Evolutionary conservation across 2,329 filamentous ascomycete genomes (phyloP).

Genomic region (Geosmithia flava): DNA sequence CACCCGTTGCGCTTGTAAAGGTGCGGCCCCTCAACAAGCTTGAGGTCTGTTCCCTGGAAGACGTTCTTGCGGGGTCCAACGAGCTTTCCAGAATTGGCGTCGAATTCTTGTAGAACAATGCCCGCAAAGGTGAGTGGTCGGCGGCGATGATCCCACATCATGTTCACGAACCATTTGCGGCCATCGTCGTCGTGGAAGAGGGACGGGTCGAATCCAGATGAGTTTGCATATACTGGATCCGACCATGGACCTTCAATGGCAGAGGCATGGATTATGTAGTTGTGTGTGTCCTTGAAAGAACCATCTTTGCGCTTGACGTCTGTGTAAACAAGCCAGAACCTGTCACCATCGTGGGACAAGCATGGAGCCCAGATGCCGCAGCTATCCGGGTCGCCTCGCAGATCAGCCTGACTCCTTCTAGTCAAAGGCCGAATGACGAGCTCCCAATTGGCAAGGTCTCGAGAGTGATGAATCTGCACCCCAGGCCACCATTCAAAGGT

Average conservation of each 20-base stretch:
- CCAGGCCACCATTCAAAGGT: conserved; percentile 44
- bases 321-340: conserved; percentile 53
- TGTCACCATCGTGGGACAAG: conserved; percentile 45
- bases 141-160: conserved; percentile 41
- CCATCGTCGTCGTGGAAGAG: conserved; percentile 46
- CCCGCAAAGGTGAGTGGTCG: conserved; percentile 39
- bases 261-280: conserved; percentile 46
- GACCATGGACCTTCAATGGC: conserved; percentile 48
- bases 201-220: conserved; percentile 50
- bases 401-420: conserved; percentile 38
- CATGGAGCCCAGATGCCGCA: conserved; percentile 55
- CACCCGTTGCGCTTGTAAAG: conserved; percentile 44
- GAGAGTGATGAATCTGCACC: conserved; percentile 42
- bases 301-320: conserved; percentile 57
- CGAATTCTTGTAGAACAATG: conserved; percentile 46
- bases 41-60: conserved; percentile 41
- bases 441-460: conserved; percentile 39
- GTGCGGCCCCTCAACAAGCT: conserved; percentile 44
- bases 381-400: conserved; percentile 47
- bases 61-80: conserved; percentile 43
- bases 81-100: conserved; percentile 31
- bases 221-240: conserved; percentile 46
- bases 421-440: conserved; percentile 32
- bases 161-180: conserved; percentile 43
- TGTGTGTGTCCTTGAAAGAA: conserved; percentile 51